Percentiles rank a stretch among this genome's conserved stretches.
Conservation (phyloP, 2,329 filamentous ascomycete genomes). For the Aspergillus intermedius region DNA sequence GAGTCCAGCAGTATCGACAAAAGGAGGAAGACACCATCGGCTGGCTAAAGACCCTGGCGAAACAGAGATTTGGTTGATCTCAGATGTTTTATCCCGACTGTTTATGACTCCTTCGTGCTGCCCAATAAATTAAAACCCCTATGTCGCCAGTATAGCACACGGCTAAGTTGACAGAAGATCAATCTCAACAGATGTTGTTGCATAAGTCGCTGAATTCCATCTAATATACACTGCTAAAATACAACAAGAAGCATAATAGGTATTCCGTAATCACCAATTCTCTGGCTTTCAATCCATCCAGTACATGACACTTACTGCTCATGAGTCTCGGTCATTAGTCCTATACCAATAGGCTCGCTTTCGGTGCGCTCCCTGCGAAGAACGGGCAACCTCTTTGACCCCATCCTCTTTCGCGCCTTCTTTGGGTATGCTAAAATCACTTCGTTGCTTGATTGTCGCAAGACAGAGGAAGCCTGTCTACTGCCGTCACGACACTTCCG, state of each 20-base stretch:
- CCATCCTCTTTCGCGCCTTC: slow-evolving; percentile 3
- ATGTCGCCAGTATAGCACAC: background rate
- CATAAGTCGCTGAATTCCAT: background rate
- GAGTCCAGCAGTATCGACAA: slow-evolving; percentile 59
- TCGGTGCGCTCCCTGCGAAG: slow-evolving; percentile 2
- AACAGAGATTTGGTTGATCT: slow-evolving; percentile 63
- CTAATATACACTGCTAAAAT: background rate
- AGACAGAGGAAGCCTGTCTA: background rate
- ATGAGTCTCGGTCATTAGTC: background rate
- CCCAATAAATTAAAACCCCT: background rate
- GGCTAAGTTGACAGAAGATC: background rate
- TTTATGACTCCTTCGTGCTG: background rate
- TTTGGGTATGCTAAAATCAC: slow-evolving; percentile 3
- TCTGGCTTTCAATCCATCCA: background rate
- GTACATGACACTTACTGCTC: background rate
- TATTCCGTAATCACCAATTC: background rate
- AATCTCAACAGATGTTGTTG: background rate
- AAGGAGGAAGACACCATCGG: slow-evolving; percentile 81
- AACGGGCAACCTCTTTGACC: background rate
- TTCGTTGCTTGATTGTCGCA: background rate
- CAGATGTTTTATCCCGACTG: background rate
- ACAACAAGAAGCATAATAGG: background rate
- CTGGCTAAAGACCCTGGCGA: slow-evolving; percentile 72
- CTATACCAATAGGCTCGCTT: slow-evolving; percentile 5
- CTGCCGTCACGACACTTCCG: background rate